Evolutionary conservation across 2,329 filamentous ascomycete species (phyloP), one percentile per base, ranked within the genome.

Genomic region (Clathrospora elynae): DNA sequence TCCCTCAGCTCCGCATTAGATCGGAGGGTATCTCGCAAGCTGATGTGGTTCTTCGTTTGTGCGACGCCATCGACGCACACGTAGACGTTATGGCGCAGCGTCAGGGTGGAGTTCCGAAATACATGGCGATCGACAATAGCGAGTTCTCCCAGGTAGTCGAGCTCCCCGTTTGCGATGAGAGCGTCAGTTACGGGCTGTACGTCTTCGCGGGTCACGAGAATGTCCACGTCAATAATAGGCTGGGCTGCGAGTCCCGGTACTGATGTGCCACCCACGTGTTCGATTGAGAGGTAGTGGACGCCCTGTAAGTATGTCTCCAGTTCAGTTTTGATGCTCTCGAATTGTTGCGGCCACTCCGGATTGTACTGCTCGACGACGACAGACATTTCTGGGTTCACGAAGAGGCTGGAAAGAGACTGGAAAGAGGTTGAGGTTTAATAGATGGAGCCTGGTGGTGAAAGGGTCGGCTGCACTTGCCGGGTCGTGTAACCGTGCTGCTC

Each of bases 261-360:
- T 6, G 70, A 69, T 17, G 70, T 72, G 42, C 65, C 68, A 35
- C 68, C 68, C 23, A 71, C 57, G 47, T 72, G 70, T 44, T 71
- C 62, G 46, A 71, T 70, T 17, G 54, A 56, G 9, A 61, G 25
- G 35, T 51, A 39, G 1, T 36, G 8, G 28, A 57, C 35, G 31
- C 28, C 39, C 18, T 38, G 30, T 6, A 69, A 50, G 13, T 51
- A 37, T 4, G 14, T 17, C 35, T 49, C 23, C 5, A 70, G 46
- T 8, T 33, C 14, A 0, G 31, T 2, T 35, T 60, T 57, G 13
- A 67, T 61, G 4, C 25, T 30, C 7, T 46, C 14, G 35, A 67
- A 68, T 9, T 66, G 44, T n/a, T 23, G n/a, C 7, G 61, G 53
- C 66, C 62, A 68, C 22, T 48, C 35, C 6, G 55, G 43, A 23